Evolutionary conservation across 208 protist species (phyloP).

Genomic region (Balamuthia mandrillaris): DNA sequence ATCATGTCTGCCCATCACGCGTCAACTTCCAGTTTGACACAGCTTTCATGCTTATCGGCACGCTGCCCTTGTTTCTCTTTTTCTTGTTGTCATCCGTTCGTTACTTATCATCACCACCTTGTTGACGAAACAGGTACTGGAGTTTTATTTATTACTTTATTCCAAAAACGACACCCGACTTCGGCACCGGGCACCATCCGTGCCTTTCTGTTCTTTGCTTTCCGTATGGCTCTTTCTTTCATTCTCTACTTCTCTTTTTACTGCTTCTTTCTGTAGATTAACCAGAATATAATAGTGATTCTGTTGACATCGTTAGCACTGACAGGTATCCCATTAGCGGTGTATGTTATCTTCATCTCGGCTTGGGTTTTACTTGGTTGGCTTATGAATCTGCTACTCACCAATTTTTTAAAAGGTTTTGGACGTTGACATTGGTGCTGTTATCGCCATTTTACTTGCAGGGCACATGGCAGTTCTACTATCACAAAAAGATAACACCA

Average conservation of each 20-base stretch:
- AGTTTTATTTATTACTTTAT: neutral
- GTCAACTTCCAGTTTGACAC: slow-evolving; percentile 38
- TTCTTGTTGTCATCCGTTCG: too few relatives aligned
- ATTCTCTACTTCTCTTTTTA: neutral
- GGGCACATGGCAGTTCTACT: slow-evolving; percentile 13
- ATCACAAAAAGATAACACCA: neutral
- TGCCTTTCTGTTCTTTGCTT: neutral
- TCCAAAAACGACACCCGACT: slow-evolving; percentile 26
- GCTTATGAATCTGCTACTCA: neutral
- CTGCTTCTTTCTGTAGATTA: neutral
- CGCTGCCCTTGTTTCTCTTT: too few relatives aligned
- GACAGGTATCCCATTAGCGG: too few relatives aligned
- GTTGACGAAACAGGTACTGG: too few relatives aligned
- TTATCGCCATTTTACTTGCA: neutral
- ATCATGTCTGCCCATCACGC: slow-evolving; percentile 15
- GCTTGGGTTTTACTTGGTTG: neutral
- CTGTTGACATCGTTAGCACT: too few relatives aligned
- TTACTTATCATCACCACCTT: too few relatives aligned
- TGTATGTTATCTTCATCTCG: too few relatives aligned
- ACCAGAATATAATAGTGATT: neutral
- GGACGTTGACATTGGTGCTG: slow-evolving; percentile 16
- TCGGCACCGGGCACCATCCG: neutral
- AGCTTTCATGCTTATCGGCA: slow-evolving; percentile 14
- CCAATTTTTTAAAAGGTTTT: neutral
- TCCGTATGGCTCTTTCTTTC: slow-evolving; percentile 22